Percentiles rank a stretch among this genome's conserved stretches.
Conservation (phyloP, 2,329 filamentous ascomycete genomes). For the Apiospora saccharicola region DNA sequence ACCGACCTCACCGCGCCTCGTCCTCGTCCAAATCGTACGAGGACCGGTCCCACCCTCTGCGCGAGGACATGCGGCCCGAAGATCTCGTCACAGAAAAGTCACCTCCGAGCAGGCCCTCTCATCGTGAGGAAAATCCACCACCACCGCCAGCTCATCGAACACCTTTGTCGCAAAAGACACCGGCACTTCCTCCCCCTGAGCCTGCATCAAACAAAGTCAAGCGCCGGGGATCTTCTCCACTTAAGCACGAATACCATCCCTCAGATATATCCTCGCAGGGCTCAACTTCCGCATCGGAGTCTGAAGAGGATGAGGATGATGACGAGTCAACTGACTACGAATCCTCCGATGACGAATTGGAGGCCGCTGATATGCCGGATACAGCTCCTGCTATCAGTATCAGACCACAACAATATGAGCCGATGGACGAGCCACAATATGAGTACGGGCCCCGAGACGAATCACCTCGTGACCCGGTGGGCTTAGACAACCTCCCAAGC, state of each 20-base stretch:
- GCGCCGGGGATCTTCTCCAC: constrained; percentile 84
- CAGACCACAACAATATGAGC: constrained; percentile 38
- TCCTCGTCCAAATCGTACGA: constrained; percentile 19
- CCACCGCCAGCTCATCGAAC: constrained; percentile 62
- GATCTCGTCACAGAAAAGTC: constrained; percentile 44
- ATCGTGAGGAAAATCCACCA: constrained; percentile 62
- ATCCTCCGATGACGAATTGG: constrained; percentile 63
- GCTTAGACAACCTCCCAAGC: constrained; percentile 59
- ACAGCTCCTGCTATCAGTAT: constrained; percentile 67
- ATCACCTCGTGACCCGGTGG: constrained; percentile 43
- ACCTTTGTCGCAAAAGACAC: constrained; percentile 48
- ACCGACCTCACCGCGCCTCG: constrained; percentile 2
- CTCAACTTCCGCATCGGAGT: constrained; percentile 38
- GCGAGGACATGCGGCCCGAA: constrained; percentile 28
- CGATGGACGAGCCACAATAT: neutral
- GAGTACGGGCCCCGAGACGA: constrained; percentile 32
- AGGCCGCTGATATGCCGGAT: constrained; percentile 66
- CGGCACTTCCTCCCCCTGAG: constrained; percentile 53
- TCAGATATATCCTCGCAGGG: constrained; percentile 69
- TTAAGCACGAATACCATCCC: constrained; percentile 97
- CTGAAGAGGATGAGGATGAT: constrained; percentile 60
- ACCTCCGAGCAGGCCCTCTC: constrained; percentile 39
- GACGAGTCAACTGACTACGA: constrained; percentile 53
- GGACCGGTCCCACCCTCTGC: constrained; percentile 26
- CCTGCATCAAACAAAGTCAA: constrained; percentile 56